Conservation (phyloP, 208 protist genomes). For the Acanthamoeba healyi region DNA sequence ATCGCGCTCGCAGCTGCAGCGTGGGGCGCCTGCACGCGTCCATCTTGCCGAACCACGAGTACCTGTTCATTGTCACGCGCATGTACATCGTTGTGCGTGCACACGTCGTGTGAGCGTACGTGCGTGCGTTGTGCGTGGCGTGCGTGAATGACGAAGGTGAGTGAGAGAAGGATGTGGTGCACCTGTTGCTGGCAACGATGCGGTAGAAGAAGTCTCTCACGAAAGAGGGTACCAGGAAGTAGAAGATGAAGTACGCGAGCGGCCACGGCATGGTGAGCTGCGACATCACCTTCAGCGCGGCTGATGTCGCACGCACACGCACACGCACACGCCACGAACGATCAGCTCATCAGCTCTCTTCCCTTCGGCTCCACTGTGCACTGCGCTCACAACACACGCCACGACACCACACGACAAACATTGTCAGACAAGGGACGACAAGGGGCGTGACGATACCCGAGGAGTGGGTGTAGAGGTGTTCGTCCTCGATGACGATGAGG, state of each 20-base stretch:
- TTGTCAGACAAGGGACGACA: neutral
- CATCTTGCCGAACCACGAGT: constrained; percentile 7
- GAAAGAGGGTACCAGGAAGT: constrained; percentile 45
- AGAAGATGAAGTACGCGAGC: constrained; percentile 31
- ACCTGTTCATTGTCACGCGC: neutral
- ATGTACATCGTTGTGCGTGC: too few relatives aligned
- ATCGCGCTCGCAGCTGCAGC: constrained; percentile 5
- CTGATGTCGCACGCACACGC: too few relatives aligned
- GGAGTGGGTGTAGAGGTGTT: constrained; percentile 35
- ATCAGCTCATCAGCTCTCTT: neutral
- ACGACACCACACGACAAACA: too few relatives aligned
- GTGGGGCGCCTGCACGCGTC: constrained; percentile 40
- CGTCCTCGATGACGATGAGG: constrained; percentile 36
- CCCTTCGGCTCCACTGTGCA: too few relatives aligned
- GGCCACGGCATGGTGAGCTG: constrained; percentile 30
- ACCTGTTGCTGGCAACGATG: constrained; percentile 18
- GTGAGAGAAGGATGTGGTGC: neutral
- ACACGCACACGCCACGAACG: neutral
- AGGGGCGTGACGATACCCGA: neutral
- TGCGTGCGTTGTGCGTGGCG: too few relatives aligned
- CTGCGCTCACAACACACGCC: too few relatives aligned
- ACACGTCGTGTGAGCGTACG: too few relatives aligned
- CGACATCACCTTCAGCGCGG: constrained; percentile 31
- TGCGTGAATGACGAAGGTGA: neutral
- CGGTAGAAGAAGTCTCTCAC: constrained; percentile 43